Evolutionary conservation across 1,284 basidiomycete genomes (phyloP).

Genomic region (Schizophyllum amplum): DNA sequence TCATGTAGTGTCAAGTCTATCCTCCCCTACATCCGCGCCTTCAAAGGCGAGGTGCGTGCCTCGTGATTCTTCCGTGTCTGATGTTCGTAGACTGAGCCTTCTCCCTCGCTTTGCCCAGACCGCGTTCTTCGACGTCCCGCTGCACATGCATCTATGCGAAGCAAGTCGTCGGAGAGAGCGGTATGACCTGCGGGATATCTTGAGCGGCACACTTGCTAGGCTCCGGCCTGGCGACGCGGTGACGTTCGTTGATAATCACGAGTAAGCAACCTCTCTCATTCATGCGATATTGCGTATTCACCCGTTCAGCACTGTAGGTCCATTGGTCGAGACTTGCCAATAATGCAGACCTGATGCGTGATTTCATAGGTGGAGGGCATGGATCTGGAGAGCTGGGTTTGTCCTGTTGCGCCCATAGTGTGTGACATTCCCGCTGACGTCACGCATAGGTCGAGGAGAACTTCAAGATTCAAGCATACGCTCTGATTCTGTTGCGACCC

Average conservation of each 20-base stretch:
- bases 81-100: background rate
- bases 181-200: conserved; percentile 60
- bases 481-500: conserved; percentile 76
- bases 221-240: conserved; percentile 62
- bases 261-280: conserved; percentile 36
- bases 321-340: background rate
- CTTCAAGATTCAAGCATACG: conserved; percentile 79
- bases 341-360: conserved; percentile 4
- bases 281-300: conserved; percentile 1
- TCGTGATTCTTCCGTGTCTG: background rate
- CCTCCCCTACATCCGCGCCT: conserved; percentile 47
- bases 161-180: conserved; percentile 51
- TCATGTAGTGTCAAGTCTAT: conserved; percentile 38
- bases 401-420: conserved; percentile 17
- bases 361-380: conserved; percentile 52
- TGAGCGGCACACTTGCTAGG: conserved; percentile 50
- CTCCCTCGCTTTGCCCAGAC: conserved; percentile 32
- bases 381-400: conserved; percentile 74
- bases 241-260: conserved; percentile 80
- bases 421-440: too few species aligned
- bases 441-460: conserved; percentile 45
- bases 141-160: conserved; percentile 63
- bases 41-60: conserved; percentile 49
- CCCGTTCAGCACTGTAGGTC: conserved; percentile 42
- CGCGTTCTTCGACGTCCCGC: conserved; percentile 73